Evolutionary conservation across 1,139 yeast species (phyloP).

Genomic region (Suhomyces panamericanus): DNA sequence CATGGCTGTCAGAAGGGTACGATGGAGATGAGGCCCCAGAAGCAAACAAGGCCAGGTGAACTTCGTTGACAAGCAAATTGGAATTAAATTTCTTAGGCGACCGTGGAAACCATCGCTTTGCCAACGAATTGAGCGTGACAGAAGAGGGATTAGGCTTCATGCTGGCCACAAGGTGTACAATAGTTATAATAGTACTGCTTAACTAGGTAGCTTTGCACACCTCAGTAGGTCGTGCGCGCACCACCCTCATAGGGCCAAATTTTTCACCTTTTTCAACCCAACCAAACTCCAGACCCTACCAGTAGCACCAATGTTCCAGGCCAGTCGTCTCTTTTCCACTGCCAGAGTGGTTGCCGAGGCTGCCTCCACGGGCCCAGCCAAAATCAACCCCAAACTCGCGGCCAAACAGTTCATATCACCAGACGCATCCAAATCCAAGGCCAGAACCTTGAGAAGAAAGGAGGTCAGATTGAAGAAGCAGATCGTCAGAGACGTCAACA

Average conservation of each 20-base stretch:
- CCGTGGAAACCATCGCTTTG: slow-evolving; percentile 23
- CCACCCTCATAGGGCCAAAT: slow-evolving; percentile 2
- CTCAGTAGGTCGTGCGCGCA: slow-evolving; percentile 11
- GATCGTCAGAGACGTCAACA: slow-evolving; percentile 47
- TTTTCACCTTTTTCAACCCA: slow-evolving; percentile 3
- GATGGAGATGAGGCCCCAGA: neutral
- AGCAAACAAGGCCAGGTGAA: slow-evolving; percentile 19
- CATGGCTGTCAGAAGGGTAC: slow-evolving; percentile 5
- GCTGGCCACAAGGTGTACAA: neutral
- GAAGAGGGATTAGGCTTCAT: neutral
- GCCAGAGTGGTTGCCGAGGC: slow-evolving; percentile 16
- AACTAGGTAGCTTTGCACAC: neutral
- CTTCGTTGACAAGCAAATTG: slow-evolving; percentile 21
- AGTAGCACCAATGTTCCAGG: slow-evolving; percentile 19
- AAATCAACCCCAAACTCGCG: slow-evolving; percentile 31
- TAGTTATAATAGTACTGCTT: too few relatives aligned
- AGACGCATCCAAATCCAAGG: slow-evolving; percentile 32
- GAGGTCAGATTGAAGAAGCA: slow-evolving; percentile 46
- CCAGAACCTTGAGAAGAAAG: slow-evolving; percentile 39
- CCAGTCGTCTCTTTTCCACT: slow-evolving; percentile 24
- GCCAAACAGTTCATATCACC: slow-evolving; percentile 33
- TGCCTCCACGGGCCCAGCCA: slow-evolving; percentile 12
- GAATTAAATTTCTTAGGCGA: slow-evolving; percentile 19
- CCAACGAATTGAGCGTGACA: slow-evolving; percentile 1
- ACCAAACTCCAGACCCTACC: neutral